A percentile compares a stretch with the other conserved stretches of the same genome.
Evolutionary conservation across 2,329 filamentous ascomycete genomes (phyloP).

Genomic region (Diplodia scrobiculata): DNA sequence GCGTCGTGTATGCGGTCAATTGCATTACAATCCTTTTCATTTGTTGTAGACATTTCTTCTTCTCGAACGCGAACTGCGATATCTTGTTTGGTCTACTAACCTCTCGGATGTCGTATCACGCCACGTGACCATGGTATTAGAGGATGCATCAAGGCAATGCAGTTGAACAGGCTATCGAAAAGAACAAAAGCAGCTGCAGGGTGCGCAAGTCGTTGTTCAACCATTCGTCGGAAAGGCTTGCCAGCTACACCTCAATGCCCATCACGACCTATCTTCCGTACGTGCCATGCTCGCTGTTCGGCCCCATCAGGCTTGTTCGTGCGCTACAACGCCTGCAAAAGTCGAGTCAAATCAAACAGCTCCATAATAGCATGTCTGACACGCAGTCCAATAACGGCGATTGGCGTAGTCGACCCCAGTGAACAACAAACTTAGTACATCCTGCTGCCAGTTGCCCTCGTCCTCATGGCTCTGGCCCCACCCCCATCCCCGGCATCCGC

Average conservation of each 20-base stretch:
- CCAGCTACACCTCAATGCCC: not conserved
- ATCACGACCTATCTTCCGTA: not conserved
- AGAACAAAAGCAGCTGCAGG: not conserved
- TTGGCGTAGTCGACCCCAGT: not conserved
- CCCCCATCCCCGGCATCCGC: constrained; percentile 40
- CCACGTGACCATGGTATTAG: not conserved
- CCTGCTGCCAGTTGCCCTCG: constrained; percentile 34
- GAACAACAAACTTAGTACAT: not conserved
- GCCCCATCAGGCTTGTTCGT: not conserved
- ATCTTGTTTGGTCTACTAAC: not conserved
- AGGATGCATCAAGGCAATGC: no score
- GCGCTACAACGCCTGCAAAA: not conserved
- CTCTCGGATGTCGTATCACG: not conserved
- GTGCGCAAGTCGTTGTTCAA: not conserved
- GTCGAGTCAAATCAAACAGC: not conserved
- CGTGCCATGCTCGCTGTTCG: not conserved
- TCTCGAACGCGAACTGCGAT: not conserved
- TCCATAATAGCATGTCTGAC: not conserved
- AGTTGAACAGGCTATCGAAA: no score
- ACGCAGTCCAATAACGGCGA: not conserved
- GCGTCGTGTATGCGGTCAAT: no score
- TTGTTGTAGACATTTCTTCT: not conserved
- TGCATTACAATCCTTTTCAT: no score
- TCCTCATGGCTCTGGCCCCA: constrained; percentile 35
- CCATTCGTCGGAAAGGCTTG: not conserved